Evolutionary conservation across 768 basidiomycete species (phyloP), one percentile per base, ranked within the genome.

Genomic region (Hygrocybe coccinea): DNA sequence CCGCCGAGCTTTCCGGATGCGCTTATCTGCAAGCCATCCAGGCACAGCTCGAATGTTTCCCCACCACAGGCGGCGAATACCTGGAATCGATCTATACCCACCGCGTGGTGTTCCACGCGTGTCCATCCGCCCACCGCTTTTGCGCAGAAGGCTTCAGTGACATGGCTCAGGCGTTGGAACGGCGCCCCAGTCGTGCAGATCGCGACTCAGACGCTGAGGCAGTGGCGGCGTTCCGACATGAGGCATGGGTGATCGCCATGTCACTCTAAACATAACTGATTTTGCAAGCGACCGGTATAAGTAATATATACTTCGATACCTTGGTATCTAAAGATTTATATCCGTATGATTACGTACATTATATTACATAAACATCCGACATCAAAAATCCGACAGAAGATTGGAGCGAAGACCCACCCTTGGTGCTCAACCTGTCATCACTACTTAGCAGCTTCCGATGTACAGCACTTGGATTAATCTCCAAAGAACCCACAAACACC

Each of bases 51-150:
- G 79, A 77, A 61, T 73, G 68, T 43, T 79, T 72, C 58, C 67
- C 67, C 53, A 88, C 85, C 54, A 86, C 85, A 46, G 77, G 79
- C 71, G 87, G 87, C 62, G 86, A 80, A 56, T 91, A 89, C 64
- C 79, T 91, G 69, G 88, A 91, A 64, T 76, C 79, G 50, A 84
- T 91, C 62, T 87, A 89, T 70, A 82, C 83, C 0, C 88, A 91
- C 71, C 86, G 88, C 65, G 82, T 85, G 65, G 80, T 86, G 36
- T 75, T 85, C 58, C 73, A 70, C 59, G 79, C 84, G 9, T 84
- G 74, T 64, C 87, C 88, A 5, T 71, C 74, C 53, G 83, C 74
- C 10, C 88, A 90, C 72, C 68, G 58, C 56, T 78, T 80, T 33
- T 90, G 88, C 72, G 81, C 84, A 49, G 72, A 76, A 50, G 83